Evolutionary conservation across 2,329 filamentous ascomycete genomes (phyloP).

Genomic region (Fusarium sp.): DNA sequence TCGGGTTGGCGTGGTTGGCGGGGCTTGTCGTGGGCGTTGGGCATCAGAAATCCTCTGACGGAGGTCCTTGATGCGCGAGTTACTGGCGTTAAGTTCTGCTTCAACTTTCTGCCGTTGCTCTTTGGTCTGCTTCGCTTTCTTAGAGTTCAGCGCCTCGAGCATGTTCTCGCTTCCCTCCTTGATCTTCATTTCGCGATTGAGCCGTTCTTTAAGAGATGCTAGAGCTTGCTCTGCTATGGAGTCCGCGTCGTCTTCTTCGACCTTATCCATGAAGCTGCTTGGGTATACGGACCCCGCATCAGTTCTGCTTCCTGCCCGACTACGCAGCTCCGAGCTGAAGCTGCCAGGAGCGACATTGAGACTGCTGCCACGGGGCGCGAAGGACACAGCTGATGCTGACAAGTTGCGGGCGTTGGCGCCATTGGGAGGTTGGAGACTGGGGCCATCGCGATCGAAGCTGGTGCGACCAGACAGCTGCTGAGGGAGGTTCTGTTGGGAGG

Average conservation of each 20-base stretch:
- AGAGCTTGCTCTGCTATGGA: conserved; percentile 80
- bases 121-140: conserved; percentile 96
- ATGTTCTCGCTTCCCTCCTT: conserved; percentile 98
- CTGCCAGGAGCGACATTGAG: conserved; percentile 84
- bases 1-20: conserved; percentile 68
- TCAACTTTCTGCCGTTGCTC: conserved; percentile 86
- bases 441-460: conserved; percentile 69
- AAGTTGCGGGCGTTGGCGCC: conserved; percentile 62
- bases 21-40: conserved; percentile 65
- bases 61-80: conserved; percentile 77
- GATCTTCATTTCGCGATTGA: conserved; percentile 97
- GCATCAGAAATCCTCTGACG: conserved; percentile 73
- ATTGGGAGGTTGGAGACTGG: conserved; percentile 66
- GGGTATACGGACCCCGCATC: conserved; percentile 56
- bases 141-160: conserved; percentile 92
- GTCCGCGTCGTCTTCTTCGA: conserved; percentile 74
- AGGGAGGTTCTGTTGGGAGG: conserved; percentile 57
- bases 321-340: conserved; percentile 90
- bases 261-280: conserved; percentile 66
- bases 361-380: conserved; percentile 77
- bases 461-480: conserved; percentile 48
- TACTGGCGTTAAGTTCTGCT: conserved; percentile 91
- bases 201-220: conserved; percentile 82
- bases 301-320: conserved; percentile 59
- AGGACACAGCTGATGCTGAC: conserved; percentile 71